These are phyloP conservation scores for Penicillium sp. DNA, from an alignment of 2,329 filamentous ascomycete species.

Conservation along the genomic window DNA sequence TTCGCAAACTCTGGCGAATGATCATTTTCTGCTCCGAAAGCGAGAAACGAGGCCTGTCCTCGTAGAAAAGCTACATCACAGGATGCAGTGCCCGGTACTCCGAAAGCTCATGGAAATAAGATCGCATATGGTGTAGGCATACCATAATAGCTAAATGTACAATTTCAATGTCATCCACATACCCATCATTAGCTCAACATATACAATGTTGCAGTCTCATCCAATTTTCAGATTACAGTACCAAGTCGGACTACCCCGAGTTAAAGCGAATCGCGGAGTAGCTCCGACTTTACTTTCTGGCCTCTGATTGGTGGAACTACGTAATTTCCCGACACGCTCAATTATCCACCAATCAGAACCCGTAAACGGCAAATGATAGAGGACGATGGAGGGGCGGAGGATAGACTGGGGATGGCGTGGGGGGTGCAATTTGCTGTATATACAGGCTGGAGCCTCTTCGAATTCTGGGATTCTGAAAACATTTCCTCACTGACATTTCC, in stretches of 20 bases:
- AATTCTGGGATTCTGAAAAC: slow-evolving; percentile 6
- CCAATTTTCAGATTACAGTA: no score
- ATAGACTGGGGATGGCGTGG: slow-evolving; percentile 18
- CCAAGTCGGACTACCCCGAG: neutral
- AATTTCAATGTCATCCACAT: neutral
- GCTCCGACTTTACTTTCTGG: slow-evolving; percentile 10
- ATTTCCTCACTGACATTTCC: neutral
- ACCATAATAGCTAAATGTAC: neutral
- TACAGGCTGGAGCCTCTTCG: slow-evolving; percentile 14
- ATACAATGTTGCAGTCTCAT: no score
- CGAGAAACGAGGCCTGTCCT: slow-evolving; percentile 82
- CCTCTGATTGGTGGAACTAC: slow-evolving; percentile 27
- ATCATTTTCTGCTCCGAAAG: slow-evolving; percentile 96
- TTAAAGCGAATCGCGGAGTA: slow-evolving; percentile 17
- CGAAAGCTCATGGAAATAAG: neutral
- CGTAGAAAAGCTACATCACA: slow-evolving; percentile 44
- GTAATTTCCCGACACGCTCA: slow-evolving; percentile 11
- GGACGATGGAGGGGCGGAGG: slow-evolving; percentile 17
- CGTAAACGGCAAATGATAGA: neutral
- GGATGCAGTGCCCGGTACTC: neutral
- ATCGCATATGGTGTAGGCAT: neutral
- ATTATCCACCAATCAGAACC: slow-evolving; percentile 27
- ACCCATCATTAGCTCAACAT: no score
- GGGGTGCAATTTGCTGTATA: slow-evolving; percentile 19
- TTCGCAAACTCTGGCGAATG: slow-evolving; percentile 98